Evolutionary conservation across 108 stramenopile genomes (phyloP).

Genomic region (Poteriospumella lacustris): DNA sequence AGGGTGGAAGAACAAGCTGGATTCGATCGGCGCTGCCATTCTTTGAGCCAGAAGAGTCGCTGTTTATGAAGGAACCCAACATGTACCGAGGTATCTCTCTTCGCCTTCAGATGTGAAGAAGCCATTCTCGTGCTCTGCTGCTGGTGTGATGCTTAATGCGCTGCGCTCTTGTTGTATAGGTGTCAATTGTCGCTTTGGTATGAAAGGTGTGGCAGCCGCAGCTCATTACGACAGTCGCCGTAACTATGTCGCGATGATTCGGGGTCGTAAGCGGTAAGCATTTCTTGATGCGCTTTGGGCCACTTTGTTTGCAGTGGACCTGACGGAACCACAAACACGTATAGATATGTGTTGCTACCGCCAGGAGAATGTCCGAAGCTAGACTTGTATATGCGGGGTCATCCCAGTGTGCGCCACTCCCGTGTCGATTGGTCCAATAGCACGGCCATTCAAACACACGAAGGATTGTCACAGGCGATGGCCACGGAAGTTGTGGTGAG

Average conservation of each 20-base stretch:
- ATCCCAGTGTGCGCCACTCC: slow-evolving; percentile 3
- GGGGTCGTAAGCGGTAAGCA: slow-evolving; percentile 3
- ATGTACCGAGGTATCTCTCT: neutral
- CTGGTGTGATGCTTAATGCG: neutral
- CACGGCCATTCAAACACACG: neutral
- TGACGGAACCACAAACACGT: neutral
- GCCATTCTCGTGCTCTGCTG: neutral
- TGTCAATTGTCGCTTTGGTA: slow-evolving; percentile 3
- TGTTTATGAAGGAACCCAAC: neutral
- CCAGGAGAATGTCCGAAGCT: neutral
- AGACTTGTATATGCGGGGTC: neutral
- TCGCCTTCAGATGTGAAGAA: neutral
- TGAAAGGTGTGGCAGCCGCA: slow-evolving; percentile 6
- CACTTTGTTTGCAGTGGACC: no score
- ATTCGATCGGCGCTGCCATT: neutral
- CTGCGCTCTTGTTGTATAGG: neutral
- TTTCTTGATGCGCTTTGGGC: no score
- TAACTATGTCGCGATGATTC: slow-evolving; percentile 11
- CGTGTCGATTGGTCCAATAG: neutral
- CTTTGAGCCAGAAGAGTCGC: neutral
- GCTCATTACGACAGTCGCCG: neutral
- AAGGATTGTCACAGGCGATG: neutral
- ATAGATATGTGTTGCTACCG: neutral
- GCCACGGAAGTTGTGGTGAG: neutral
- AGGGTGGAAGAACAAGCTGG: neutral